A percentile compares a stretch with the other conserved stretches of the same genome.
These are phyloP conservation scores for Meyerozyma guilliermondii DNA, from an alignment of 1,139 yeast genomes.

Conservation along the genomic window DNA sequence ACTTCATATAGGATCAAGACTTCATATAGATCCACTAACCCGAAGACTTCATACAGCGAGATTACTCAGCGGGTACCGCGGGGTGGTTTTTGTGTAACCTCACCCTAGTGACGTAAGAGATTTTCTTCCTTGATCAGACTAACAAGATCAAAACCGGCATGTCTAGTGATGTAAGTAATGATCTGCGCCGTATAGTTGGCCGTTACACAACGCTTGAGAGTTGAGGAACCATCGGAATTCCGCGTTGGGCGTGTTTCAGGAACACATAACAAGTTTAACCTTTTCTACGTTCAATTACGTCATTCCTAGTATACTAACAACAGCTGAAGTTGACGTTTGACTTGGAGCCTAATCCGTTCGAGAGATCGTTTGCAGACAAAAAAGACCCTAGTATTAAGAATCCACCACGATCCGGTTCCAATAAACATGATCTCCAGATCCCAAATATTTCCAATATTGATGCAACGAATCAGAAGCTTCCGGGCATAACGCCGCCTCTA, in stretches of 20 bases:
- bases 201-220: too few relatives aligned
- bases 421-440: constrained; percentile 31
- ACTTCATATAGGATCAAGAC: too few relatives aligned
- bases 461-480: constrained; percentile 22
- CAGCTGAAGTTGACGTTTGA: constrained; percentile 55
- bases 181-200: not conserved
- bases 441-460: constrained; percentile 26
- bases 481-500: constrained; percentile 49
- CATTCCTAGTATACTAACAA: constrained; percentile 17
- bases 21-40: not conserved
- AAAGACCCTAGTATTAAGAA: constrained; percentile 13
- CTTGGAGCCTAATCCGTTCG: constrained; percentile 93
- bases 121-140: not conserved
- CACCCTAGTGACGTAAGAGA: constrained; percentile 2
- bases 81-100: not conserved
- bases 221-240: not conserved
- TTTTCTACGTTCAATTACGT: constrained; percentile 9
- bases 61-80: not conserved
- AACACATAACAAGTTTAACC: not conserved
- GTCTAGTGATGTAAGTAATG: constrained; percentile 26
- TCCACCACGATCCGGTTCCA: constrained; percentile 10
- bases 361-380: constrained; percentile 79
- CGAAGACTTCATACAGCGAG: not conserved
- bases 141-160: constrained; percentile 7
- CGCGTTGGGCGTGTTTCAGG: not conserved